Evolutionary conservation across 129 eudicot genomes (phyloP), one percentile per base, ranked within the genome.

Genomic region (Calendula officinalis): DNA sequence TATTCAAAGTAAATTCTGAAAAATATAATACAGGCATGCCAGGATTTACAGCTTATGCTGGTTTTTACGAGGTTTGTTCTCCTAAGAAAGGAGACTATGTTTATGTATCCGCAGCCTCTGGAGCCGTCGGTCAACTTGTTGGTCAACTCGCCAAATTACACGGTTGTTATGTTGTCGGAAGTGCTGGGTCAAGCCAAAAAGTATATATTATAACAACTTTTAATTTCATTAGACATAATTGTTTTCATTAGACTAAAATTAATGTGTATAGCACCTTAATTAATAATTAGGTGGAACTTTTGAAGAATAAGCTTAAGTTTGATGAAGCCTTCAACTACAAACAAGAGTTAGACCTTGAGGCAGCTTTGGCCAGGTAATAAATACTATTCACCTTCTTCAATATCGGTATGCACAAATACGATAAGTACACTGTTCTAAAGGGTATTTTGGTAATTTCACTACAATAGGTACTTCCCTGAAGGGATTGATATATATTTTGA

Each of bases 101-200:
- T 39, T 91, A 84, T 56, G 95, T 87, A 36, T 91, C 98, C 5
- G 96, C 98, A 53, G 96, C 98, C 30, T 85, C 98, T 39, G 98
- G 98, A 52, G 91, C 96, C 7, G 98, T 91, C 87, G 7, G 96
- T n/a, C n/a, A n/a, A n/a, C n/a, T n/a, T n/a, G n/a, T 91, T 50
- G 98, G 98, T 15, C 98, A 91, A 51, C 88, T 87, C n/a, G 98
- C 98, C 4, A 85, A 85, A 53, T 57, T 91, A 42, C 78, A 80
- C n/a, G 95, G 96, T 55, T 91, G 98, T 74, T 87, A 91, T 76
- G 98, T 91, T 34, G 98, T 87, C 9, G 98, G 96, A 62, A 80
- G 96, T 60, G 98, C 96, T 3, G 96, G 98, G 13, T 78, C 88
- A 33, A 70, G 42, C 52, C 81, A 82, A 11, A 91, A 91, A 73